Evolutionary conservation across 75 land plant genomes (phyloP), one percentile per base, ranked within the genome.

Genomic region (Cryptomeria japonica): DNA sequence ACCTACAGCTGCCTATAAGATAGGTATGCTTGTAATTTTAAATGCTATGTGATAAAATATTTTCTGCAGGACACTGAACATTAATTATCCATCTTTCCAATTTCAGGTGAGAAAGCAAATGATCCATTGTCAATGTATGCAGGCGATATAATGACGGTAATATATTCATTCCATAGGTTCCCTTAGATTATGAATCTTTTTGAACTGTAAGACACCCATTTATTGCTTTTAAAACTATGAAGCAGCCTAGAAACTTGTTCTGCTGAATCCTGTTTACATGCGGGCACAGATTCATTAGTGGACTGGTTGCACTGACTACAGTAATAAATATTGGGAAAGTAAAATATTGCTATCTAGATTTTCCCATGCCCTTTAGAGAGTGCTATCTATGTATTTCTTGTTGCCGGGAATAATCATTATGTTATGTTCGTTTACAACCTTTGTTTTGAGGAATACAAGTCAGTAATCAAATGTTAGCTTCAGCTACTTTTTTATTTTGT

Each of bases 51-150:
- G 19, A 42, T 11, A 49, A 42, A 31, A 25, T 28, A 5, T 41
- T 28, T 88, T 70, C 14, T 58, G 38, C 86, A 55, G 38, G 75
- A 39, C 2, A 86, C 83, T 34, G 31, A 70, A 85, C 18, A 73
- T 46, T 86, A 25, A 5, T 85, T 36, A 22, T 46, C 18, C 28
- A 32, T n/a, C 53, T 68, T 46, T 84, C 37, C 72, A 70, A 90
- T 80, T 87, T 83, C 92, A 96, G 97, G 99, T 82, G 99, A 97
- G 88, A 96, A 97, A 90, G 89, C 87, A 88, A 89, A 94, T 88
- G 97, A 97, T 88, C 99, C 98, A 49, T 87, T 97, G 89, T 92
- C 98, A 47, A 97, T 97, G 99, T 97, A 96, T 90, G 95, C 96
- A 14, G 99, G 99, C 0, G 99, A 97, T 76, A 90, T 95, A 5